A percentile compares a stretch with the other conserved stretches of the same genome.
These are phyloP conservation scores for Phytophthora litchii DNA, from an alignment of 352 stramenopile species.

Conservation along the genomic window DNA sequence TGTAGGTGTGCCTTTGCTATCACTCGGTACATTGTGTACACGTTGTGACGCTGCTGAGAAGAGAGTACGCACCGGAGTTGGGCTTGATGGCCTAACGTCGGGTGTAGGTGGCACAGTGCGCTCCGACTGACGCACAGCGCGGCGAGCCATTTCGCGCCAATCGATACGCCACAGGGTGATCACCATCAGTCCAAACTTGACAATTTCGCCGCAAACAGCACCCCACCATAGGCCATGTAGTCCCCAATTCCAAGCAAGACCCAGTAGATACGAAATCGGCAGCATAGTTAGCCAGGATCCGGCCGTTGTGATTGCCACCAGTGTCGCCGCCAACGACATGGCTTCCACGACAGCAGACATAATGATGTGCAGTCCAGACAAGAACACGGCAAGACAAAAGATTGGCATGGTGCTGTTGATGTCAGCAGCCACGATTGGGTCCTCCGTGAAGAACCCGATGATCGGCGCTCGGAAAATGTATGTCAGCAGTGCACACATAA, in stretches of 20 bases:
- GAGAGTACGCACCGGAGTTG: slow-evolving; percentile 33
- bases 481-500: slow-evolving; percentile 57
- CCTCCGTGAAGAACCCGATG: slow-evolving; percentile 71
- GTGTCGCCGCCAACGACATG: slow-evolving; percentile 76
- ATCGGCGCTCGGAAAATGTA: slow-evolving; percentile 63
- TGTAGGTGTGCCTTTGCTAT: slow-evolving; percentile 14
- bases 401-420: slow-evolving; percentile 71
- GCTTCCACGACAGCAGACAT: slow-evolving; percentile 80
- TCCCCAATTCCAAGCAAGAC: slow-evolving; percentile 53
- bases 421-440: slow-evolving; percentile 53
- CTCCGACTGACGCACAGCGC: slow-evolving; percentile 71
- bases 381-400: slow-evolving; percentile 76
- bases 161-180: slow-evolving; percentile 64
- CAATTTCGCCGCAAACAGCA: slow-evolving; percentile 65
- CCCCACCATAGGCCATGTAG: slow-evolving; percentile 80
- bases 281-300: slow-evolving; percentile 83
- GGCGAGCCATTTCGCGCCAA: slow-evolving; percentile 72
- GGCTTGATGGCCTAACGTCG: slow-evolving; percentile 47
- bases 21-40: slow-evolving; percentile 21
- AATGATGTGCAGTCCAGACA: slow-evolving; percentile 81
- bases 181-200: slow-evolving; percentile 79
- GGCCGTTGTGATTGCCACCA: slow-evolving; percentile 68
- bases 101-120: slow-evolving; percentile 32
- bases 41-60: slow-evolving; percentile 30
- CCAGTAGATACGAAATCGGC: slow-evolving; percentile 63